Evolutionary conservation across 2,329 filamentous ascomycete species (phyloP).

Genomic region (Botrytis fabae): DNA sequence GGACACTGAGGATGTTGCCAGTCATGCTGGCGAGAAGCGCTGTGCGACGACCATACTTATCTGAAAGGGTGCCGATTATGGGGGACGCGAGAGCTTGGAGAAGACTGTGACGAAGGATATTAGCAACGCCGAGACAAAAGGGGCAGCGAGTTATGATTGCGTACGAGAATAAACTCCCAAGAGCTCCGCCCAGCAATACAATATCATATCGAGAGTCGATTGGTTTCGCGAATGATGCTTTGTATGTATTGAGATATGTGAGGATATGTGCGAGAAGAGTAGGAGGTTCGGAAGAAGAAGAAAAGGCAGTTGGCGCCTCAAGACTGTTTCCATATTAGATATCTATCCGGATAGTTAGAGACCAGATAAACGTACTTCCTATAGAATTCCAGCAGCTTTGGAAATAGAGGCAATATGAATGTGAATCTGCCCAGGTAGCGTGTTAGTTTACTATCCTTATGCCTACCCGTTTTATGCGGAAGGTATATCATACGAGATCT

Average conservation of each 20-base stretch:
- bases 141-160: slow-evolving; percentile 29
- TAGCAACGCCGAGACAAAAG: background rate
- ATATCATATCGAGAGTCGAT: slow-evolving; percentile 98
- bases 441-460: slow-evolving; percentile 1
- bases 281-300: slow-evolving; percentile 47
- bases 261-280: slow-evolving; percentile 80
- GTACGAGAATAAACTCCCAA: slow-evolving; percentile 85
- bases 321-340: slow-evolving; percentile 56
- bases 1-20: slow-evolving; percentile 89
- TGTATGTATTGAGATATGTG: slow-evolving; percentile 86
- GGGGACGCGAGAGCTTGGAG: slow-evolving; percentile 92
- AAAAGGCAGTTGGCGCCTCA: slow-evolving; percentile 57
- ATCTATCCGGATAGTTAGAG: slow-evolving; percentile 81
- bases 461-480: background rate
- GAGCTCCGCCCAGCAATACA: slow-evolving; percentile 86
- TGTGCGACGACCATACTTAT: slow-evolving; percentile 81
- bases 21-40: slow-evolving; percentile 89
- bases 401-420: slow-evolving; percentile 95
- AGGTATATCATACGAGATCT: slow-evolving; percentile 24
- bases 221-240: slow-evolving; percentile 84
- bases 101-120: slow-evolving; percentile 53
- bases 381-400: slow-evolving; percentile 94
- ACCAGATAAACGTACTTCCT: slow-evolving; percentile 62
- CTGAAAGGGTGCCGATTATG: slow-evolving; percentile 84
- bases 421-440: slow-evolving; percentile 60